Percentiles rank a stretch among this genome's conserved stretches.
Conservation (phyloP, 768 basidiomycete genomes). For the Cystoderma amianthinum region DNA sequence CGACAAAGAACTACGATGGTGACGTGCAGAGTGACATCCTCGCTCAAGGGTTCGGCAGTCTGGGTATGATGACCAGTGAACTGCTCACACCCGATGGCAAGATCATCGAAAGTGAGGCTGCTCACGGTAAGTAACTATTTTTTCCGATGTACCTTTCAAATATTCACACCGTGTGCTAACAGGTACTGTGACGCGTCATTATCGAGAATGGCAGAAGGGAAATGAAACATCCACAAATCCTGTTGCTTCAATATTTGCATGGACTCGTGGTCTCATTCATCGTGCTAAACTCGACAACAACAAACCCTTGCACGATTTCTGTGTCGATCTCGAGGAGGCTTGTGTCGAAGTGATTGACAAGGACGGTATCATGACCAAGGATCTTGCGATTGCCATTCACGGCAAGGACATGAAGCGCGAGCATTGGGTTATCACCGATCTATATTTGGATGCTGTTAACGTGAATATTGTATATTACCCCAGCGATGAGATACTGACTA, state of each 20-base stretch:
- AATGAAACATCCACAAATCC: constrained; percentile 98
- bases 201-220: constrained; percentile 95
- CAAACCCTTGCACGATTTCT: constrained; percentile 65
- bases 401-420: constrained; percentile 88
- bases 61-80: constrained; percentile 99
- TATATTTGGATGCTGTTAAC: constrained; percentile 90
- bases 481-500: not conserved
- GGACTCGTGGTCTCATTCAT: constrained; percentile 92
- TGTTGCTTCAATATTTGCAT: constrained; percentile 97
- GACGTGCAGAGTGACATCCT: constrained; percentile 90
- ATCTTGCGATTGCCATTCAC: constrained; percentile 90
- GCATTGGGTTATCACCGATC: constrained; percentile 95
- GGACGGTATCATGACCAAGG: constrained; percentile 95
- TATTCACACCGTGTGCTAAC: constrained; percentile 1
- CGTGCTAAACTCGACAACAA: constrained; percentile 91
- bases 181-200: constrained; percentile 93
- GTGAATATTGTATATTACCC: constrained; percentile 33
- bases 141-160: not conserved
- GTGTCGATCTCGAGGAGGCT: constrained; percentile 71
- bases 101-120: constrained; percentile 92
- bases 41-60: constrained; percentile 92
- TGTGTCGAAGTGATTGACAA: constrained; percentile 89
- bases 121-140: constrained; percentile 57
- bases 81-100: constrained; percentile 92
- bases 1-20: constrained; percentile 76